These are phyloP conservation scores for Asclepias syriaca DNA, from an alignment of 257 asterid genomes.

Conservation along the genomic window DNA sequence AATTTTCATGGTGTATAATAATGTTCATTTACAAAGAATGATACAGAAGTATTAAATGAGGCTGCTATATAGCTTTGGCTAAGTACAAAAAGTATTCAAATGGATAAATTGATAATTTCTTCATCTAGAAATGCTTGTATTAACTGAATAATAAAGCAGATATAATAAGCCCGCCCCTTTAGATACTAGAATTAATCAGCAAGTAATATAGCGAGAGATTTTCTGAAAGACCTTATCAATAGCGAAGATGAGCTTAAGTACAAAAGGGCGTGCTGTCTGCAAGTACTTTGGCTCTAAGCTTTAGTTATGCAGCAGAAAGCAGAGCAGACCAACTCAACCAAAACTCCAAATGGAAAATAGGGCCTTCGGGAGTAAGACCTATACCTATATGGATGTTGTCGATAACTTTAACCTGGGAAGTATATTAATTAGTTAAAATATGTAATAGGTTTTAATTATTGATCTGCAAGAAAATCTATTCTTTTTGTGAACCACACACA, in stretches of 20 bases:
- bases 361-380: not conserved
- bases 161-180: not conserved
- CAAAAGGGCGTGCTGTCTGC: not conserved
- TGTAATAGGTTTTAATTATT: not conserved
- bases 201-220: not conserved
- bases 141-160: not conserved
- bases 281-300: not conserved
- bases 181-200: not conserved
- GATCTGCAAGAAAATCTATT: not conserved
- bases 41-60: not conserved
- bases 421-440: not conserved
- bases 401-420: conserved; percentile 2
- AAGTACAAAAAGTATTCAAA: not conserved
- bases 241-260: not conserved
- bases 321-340: not conserved
- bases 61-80: not conserved
- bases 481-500: not conserved
- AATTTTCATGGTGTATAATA: not conserved
- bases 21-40: not conserved
- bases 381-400: not conserved
- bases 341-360: not conserved
- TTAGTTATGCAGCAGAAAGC: not conserved
- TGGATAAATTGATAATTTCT: not conserved
- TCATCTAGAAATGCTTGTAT: not conserved
- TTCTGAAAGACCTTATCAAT: not conserved